These are phyloP conservation scores for Arabidopsis thaliana DNA, from an alignment of 345 rosid species.

Conservation along the genomic window TAIR10.1 NC_003074.8:6144001-6144500, in stretches of 20 bases:
- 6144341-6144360: conserved; percentile 18
- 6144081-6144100: conserved; percentile 71
- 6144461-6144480: conserved; percentile 61
- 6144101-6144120: conserved; percentile 85
- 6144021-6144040: conserved; percentile 78
- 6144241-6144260: conserved; percentile 81
- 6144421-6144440: conserved; percentile 68
- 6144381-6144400: neutral
- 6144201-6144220: conserved; percentile 99
- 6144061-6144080: conserved; percentile 78
- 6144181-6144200: conserved; percentile 80
- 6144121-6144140: conserved; percentile 83
- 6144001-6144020: conserved; percentile 91
- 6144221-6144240: conserved; percentile 82
- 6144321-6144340: conserved; percentile 69
- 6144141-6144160: conserved; percentile 80
- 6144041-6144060: conserved; percentile 74
- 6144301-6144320: conserved; percentile 77
- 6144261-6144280: conserved; percentile 81
- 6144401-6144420: conserved; percentile 81
- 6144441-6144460: conserved; percentile 70
- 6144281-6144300: conserved; percentile 75
- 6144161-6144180: conserved; percentile 74
- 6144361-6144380: neutral
- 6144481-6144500: conserved; percentile 83